Base-by-base conservation (phyloP, 768 basidiomycete species). In the Leccinum truebloodii region DNA sequence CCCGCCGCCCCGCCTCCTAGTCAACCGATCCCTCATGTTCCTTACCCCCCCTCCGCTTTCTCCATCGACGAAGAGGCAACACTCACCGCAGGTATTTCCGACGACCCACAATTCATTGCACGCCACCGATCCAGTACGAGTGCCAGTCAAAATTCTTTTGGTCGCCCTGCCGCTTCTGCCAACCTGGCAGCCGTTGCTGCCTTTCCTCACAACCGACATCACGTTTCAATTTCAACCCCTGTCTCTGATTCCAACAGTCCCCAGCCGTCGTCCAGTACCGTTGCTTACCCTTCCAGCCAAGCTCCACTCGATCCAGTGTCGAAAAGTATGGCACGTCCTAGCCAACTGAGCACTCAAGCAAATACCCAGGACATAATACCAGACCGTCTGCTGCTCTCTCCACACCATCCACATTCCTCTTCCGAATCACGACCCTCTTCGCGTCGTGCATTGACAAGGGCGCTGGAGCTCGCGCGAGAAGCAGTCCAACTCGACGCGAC, bases 401-500 rank as follows among this genome's bases (percentile, higher is more conserved):
- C 81, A 5, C 71, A 73, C 54, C 76, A 81, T 44, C 76, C 81
- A 59, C 78, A 80, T 55, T 63, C 69, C 8, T 61, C 73, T 14
- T 73, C 80, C 37, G 86, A 87, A 63, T 76, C 81, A 54, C 76
- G 82, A 54, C 81, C 81, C 22, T 94, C 94, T 20, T 94, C 94
- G 28, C 85, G 94, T 59, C 85, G 90, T 57, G 92, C 94, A 28
- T 79, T 96, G 28, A 95, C 94, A 18, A 81, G 83, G 65, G 94
- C 94, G 2, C 79, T 96, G 52, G 91, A 94, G 67, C 82, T 95
- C 13, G 94, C 94, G 14, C 87, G 94, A 35, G 90, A 94, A 73
- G 94, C 94, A 9, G 94, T 96, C 48, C 85, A 86, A 66, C 85
- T 95, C 37, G 94, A 96, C 71, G 85, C 89, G 6, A 90, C 87